A percentile compares a stretch with the other conserved stretches of the same genome.
These are phyloP conservation scores for Pisolithus albus DNA, from an alignment of 768 basidiomycete species.

Conservation along the genomic window DNA sequence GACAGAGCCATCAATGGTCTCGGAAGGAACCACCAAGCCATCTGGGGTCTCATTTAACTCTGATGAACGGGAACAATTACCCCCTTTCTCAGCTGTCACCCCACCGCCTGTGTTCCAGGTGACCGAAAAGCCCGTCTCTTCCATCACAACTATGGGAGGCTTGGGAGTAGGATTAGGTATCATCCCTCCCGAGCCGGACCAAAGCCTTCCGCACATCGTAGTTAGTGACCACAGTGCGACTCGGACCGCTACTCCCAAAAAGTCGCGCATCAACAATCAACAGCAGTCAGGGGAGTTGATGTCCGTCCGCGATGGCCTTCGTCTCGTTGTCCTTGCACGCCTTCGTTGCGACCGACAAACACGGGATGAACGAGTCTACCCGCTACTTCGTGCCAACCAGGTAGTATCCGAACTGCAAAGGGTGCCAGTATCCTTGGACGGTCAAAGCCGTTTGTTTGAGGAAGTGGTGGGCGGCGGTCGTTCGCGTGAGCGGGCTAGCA, in stretches of 20 bases:
- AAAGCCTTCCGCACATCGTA: constrained; percentile 20
- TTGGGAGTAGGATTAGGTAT: constrained; percentile 5
- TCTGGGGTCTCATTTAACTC: constrained; percentile 4
- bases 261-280: constrained; percentile 7
- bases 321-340: constrained; percentile 56
- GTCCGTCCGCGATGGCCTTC: constrained; percentile 53
- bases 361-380: constrained; percentile 54
- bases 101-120: constrained; percentile 9
- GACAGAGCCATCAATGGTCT: constrained; percentile 4
- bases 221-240: constrained; percentile 22
- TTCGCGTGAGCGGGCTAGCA: constrained; percentile 28
- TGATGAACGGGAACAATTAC: constrained; percentile 5
- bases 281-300: constrained; percentile 19
- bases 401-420: constrained; percentile 32
- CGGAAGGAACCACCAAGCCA: constrained; percentile 8
- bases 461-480: constrained; percentile 38
- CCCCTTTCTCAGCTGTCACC: constrained; percentile 9
- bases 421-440: constrained; percentile 23
- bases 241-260: constrained; percentile 3
- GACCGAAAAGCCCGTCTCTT: constrained; percentile 11
- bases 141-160: constrained; percentile 7
- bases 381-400: constrained; percentile 56
- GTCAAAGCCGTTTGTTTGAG: constrained; percentile 41
- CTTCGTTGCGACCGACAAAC: constrained; percentile 54
- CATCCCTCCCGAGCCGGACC: constrained; percentile 4